Evolutionary conservation across 2,329 filamentous ascomycete genomes (phyloP).

Genomic region (Fusarium xyrophilum): DNA sequence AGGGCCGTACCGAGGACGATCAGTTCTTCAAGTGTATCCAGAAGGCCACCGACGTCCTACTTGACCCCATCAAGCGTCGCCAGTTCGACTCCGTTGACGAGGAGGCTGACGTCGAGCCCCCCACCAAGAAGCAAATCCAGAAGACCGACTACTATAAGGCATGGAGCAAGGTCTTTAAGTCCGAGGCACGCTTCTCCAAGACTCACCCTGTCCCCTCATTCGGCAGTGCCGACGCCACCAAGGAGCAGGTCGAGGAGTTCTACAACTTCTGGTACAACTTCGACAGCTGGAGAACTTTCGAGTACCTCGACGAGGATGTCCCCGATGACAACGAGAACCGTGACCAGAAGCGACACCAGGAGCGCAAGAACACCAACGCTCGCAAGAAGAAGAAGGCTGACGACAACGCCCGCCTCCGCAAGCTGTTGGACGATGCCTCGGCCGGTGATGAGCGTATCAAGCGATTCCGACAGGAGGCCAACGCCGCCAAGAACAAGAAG

Average conservation of each 20-base stretch:
- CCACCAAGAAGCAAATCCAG: slow-evolving; percentile 85
- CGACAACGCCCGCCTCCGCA: slow-evolving; percentile 88
- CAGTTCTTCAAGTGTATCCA: slow-evolving; percentile 99
- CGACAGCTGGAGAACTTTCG: slow-evolving; percentile 96
- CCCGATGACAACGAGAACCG: slow-evolving; percentile 99
- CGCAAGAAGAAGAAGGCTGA: slow-evolving; percentile 99
- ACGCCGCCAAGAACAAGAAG: slow-evolving; percentile 96
- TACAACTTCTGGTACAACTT: slow-evolving; percentile 99
- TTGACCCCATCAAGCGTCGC: slow-evolving; percentile 88
- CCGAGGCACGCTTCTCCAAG: slow-evolving; percentile 93
- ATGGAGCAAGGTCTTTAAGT: slow-evolving; percentile 88
- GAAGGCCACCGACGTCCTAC: slow-evolving; percentile 91
- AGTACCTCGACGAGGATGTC: slow-evolving; percentile 98
- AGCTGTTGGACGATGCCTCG: slow-evolving; percentile 86
- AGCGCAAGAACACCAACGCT: slow-evolving; percentile 97
- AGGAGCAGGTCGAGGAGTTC: slow-evolving; percentile 91
- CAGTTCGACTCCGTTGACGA: slow-evolving; percentile 98
- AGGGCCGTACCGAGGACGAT: slow-evolving; percentile 87
- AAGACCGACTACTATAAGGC: slow-evolving; percentile 95
- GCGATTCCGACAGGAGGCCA: slow-evolving; percentile 91
- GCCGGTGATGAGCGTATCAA: slow-evolving; percentile 94
- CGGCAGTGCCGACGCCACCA: slow-evolving; percentile 81
- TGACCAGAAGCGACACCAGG: slow-evolving; percentile 97
- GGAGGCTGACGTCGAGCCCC: slow-evolving; percentile 88
- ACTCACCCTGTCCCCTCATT: slow-evolving; percentile 85